A percentile compares a stretch with the other conserved stretches of the same genome.
These are phyloP conservation scores for Saprolegnia parasitica DNA, from an alignment of 352 stramenopile species.

Conservation along the genomic window DNA sequence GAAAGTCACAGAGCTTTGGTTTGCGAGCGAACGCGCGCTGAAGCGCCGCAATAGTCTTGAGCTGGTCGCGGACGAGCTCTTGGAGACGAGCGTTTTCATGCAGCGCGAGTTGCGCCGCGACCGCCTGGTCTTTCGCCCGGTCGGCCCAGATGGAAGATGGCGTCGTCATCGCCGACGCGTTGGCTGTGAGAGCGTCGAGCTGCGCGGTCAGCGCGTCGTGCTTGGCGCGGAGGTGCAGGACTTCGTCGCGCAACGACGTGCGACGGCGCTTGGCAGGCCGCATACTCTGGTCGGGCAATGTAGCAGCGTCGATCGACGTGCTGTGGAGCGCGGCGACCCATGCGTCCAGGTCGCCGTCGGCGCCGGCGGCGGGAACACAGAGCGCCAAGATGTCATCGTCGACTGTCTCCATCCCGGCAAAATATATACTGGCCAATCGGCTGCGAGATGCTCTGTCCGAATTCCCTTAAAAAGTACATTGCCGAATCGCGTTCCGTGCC, in stretches of 20 bases:
- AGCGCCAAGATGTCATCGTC: no score
- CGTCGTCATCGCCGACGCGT: not conserved
- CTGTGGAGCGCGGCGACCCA: no score
- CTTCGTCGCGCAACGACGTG: constrained; percentile 19
- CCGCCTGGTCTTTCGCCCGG: not conserved
- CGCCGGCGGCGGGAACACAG: no score
- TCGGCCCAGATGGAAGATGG: not conserved
- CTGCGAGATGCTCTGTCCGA: no score
- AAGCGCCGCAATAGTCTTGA: not conserved
- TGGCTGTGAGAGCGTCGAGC: constrained; percentile 11
- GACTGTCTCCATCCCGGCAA: no score
- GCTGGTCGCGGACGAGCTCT: not conserved
- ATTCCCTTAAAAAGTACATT: no score
- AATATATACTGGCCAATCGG: no score
- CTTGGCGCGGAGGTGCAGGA: constrained; percentile 29
- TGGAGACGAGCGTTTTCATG: constrained; percentile 8
- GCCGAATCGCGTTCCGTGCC: no score
- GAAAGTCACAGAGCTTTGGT: not conserved
- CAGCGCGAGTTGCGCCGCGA: not conserved
- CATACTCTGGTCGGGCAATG: no score
- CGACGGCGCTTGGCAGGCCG: no score
- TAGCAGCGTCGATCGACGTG: no score
- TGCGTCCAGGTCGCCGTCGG: no score
- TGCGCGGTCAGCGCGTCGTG: constrained; percentile 31
- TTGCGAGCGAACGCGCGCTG: not conserved